Conservation (phyloP, 2,329 filamentous ascomycete species). For the Fusarium sambucinum region DNA sequence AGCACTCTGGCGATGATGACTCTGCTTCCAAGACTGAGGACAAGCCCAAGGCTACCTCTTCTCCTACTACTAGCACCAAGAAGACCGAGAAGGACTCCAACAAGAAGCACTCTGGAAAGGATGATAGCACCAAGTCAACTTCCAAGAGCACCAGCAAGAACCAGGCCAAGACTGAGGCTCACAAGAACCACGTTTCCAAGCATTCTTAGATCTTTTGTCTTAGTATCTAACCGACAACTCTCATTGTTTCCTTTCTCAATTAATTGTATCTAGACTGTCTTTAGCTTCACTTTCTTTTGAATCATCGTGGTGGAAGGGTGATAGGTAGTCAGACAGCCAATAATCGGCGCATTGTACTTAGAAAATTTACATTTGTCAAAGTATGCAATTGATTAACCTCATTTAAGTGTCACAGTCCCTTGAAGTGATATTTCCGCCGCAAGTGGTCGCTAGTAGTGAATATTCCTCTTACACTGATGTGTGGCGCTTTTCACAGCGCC, state of each 20-base stretch:
- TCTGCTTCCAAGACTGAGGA: not conserved
- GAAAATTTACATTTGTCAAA: not conserved
- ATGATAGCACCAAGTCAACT: not conserved
- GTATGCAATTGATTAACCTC: no score
- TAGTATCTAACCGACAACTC: not conserved
- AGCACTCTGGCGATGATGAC: not conserved
- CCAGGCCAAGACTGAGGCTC: not conserved
- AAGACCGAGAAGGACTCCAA: not conserved
- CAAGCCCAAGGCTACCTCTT: not conserved
- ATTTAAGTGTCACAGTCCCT: no score
- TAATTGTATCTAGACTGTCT: conserved; percentile 1
- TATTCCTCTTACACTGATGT: no score
- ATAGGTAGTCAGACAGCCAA: not conserved
- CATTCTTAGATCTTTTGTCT: not conserved
- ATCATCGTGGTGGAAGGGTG: not conserved
- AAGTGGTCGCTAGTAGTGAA: not conserved
- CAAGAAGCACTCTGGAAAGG: not conserved
- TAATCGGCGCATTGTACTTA: not conserved
- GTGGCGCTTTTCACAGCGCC: not conserved
- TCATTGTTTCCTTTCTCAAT: not conserved
- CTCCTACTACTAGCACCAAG: not conserved
- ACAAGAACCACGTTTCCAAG: conserved; percentile 2
- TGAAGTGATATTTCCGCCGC: no score
- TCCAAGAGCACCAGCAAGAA: not conserved
- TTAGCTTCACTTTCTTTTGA: not conserved